These are phyloP conservation scores for Talaromyces stipitatus DNA, from an alignment of 495 filamentous ascomycete species.

Conservation along the genomic window DNA sequence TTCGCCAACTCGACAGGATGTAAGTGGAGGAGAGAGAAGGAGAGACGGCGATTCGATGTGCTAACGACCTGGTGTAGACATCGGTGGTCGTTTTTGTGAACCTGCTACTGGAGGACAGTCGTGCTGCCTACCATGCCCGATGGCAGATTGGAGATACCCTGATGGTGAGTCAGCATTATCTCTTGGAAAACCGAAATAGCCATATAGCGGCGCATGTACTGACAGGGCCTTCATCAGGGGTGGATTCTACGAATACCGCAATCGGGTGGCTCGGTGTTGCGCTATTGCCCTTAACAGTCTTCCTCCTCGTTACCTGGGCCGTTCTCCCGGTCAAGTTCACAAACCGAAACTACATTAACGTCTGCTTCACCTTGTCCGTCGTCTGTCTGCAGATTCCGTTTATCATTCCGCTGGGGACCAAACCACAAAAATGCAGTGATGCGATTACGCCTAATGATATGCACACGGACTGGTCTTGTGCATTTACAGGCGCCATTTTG, in stretches of 20 bases:
- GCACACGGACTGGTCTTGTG: conserved; percentile 72
- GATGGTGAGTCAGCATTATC: conserved; percentile 47
- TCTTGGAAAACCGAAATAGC: not conserved
- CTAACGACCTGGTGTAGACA: conserved; percentile 41
- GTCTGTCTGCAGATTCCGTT: conserved; percentile 82
- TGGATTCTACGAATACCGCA: conserved; percentile 52
- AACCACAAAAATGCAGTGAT: conserved; percentile 79
- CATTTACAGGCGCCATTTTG: conserved; percentile 79
- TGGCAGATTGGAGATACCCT: conserved; percentile 76
- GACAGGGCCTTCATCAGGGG: conserved; percentile 33
- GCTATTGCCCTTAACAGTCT: conserved; percentile 61
- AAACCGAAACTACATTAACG: conserved; percentile 83
- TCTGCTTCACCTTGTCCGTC: conserved; percentile 69
- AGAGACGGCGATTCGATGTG: not conserved
- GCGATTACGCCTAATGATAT: conserved; percentile 91
- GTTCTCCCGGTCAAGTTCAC: conserved; percentile 85
- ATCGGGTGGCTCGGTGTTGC: conserved; percentile 76
- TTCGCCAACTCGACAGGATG: conserved; percentile 59
- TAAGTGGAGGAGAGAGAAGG: conserved; percentile 24
- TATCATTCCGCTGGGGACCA: conserved; percentile 77
- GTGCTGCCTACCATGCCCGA: conserved; percentile 90
- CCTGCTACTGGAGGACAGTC: conserved; percentile 32
- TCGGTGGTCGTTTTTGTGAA: conserved; percentile 58
- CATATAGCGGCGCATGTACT: not conserved
- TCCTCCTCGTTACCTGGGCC: conserved; percentile 74